Evolutionary conservation across 352 stramenopile genomes (phyloP), one percentile per base, ranked within the genome.

Genomic region (Phytophthora hybrid): DNA sequence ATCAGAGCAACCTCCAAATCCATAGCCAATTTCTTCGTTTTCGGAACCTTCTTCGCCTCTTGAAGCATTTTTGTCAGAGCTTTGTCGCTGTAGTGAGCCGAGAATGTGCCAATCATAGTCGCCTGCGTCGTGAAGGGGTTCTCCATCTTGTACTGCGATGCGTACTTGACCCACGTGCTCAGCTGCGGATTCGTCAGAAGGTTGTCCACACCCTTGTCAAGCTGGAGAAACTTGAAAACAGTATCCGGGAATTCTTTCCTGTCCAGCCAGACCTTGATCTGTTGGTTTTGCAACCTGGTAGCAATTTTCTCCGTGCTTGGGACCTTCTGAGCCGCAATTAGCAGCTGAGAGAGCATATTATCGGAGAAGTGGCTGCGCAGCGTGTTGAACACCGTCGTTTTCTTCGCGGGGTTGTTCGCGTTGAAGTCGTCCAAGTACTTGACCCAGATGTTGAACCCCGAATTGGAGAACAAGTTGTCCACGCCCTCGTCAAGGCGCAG

Each of bases 151-250:
- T 52, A 55, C 14, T 4, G 5, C 3, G 13, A 61, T 7, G 51
- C 14, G 53, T 64, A 75, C 5, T 57, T 29, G 6, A 46, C 19
- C 55, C 64, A 71, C 4, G 34, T 44, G 16, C 26, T 53, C 16
- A 55, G 62, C 11, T 66, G 54, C 5, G 64, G 46, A 21, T 49
- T 54, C 2, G 55, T 18, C 18, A 71, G 60, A 0, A 71, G 8
- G 46, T 59, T 59, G 46, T 66, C 64, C 5, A 47, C 21, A 19
- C 9, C 55, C n/a, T 66, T 59, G n/a, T 71, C 64, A 1, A 71
- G 32, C 11, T 47, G 23, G 0, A 66, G 57, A 16, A 55, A 46
- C 55, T 71, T 71, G 34, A 52, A 52, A 1, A 52, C 18, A 16
- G 5, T 52, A n/a, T 26, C 44, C 8, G 44, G 44, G 44, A 52